Evolutionary conservation across 2,329 filamentous ascomycete species (phyloP).

Genomic region (Paecilomyces sp.): DNA sequence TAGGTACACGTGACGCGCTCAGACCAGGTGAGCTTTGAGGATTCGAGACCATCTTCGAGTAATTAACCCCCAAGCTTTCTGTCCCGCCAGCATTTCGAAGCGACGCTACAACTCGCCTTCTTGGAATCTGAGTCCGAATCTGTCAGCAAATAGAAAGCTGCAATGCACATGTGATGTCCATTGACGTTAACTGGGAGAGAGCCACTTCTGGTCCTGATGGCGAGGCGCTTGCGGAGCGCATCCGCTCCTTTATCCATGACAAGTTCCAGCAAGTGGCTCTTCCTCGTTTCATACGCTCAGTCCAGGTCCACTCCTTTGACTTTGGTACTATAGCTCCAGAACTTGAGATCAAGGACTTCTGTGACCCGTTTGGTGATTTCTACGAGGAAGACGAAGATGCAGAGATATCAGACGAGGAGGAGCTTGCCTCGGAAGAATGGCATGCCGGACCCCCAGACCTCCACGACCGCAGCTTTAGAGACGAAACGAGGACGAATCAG

Average conservation of each 20-base stretch:
- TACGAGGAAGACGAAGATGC: constrained; percentile 70
- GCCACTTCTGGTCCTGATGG: constrained; percentile 87
- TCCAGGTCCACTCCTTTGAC: constrained; percentile 88
- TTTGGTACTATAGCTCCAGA: constrained; percentile 79
- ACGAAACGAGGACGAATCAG: constrained; percentile 20
- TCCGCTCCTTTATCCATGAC: constrained; percentile 89
- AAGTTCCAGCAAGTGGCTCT: constrained; percentile 89
- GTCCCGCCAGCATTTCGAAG: neutral
- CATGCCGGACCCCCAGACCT: constrained; percentile 15
- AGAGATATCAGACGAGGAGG: constrained; percentile 36
- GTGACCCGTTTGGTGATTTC: constrained; percentile 90
- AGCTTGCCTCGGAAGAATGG: constrained; percentile 19
- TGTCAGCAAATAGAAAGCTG: neutral
- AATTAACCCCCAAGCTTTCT: neutral
- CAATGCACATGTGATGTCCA: constrained; percentile 63
- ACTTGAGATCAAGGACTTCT: constrained; percentile 92
- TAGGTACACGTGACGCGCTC: neutral
- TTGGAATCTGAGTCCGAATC: neutral
- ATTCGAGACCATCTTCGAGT: neutral
- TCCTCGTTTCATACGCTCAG: constrained; percentile 93
- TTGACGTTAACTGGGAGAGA: constrained; percentile 94
- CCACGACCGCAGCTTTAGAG: constrained; percentile 21
- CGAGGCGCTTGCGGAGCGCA: constrained; percentile 70
- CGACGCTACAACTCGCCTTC: neutral
- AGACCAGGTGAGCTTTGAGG: neutral